Base-by-base conservation (phyloP, 106 monocot genomes). In the Agapanthus africanus region DNA sequence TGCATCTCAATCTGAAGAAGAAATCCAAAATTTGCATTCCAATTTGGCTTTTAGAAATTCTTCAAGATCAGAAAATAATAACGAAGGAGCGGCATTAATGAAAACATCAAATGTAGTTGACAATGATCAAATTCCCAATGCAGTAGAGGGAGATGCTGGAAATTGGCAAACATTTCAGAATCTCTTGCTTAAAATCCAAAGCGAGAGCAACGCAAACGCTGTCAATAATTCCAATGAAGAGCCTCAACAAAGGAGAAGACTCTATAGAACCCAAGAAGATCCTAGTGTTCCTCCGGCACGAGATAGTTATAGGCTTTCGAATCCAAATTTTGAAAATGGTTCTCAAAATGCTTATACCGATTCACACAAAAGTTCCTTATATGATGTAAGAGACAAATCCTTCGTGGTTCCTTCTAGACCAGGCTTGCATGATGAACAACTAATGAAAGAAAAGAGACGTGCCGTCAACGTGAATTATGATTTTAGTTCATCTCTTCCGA, bases 151-250 rank as follows among this genome's bases (percentile, higher is more conserved):
- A 44, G 80, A 84, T 51, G 78, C 82, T 67, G 84, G 81, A 63
- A 83, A 87, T 67, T 93, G 93, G 93, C 74, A 87, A 61, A 87
- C 76, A n/a, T 90, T 93, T 57, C 90, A 93, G 77, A 87, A 67
- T 65, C 82, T 90, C 74, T 76, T 93, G 32, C 46, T 93, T 16
- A 89, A 76, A 76, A 67, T 79, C 59, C 81, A 87, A 73, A 46
- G 21, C 7, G 90, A 90, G 22, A 67, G 39, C 39, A 39, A 79
- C 11, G 14, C 59, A 38, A 65, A 65, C 18, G 22, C 50, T 65
- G 75, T 66, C 67, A 75, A 84, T 65, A 31, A 19, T 73, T 61
- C 88, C 51, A 63, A 76, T 71, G 89, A 89, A 66, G 71, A 75
- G 10, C 61, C 82, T 52, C 50, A 67, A 23, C 2, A 49, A 26